These are phyloP conservation scores for Cladosporium sp. DNA, from an alignment of 2,329 filamentous ascomycete species.

Conservation along the genomic window DNA sequence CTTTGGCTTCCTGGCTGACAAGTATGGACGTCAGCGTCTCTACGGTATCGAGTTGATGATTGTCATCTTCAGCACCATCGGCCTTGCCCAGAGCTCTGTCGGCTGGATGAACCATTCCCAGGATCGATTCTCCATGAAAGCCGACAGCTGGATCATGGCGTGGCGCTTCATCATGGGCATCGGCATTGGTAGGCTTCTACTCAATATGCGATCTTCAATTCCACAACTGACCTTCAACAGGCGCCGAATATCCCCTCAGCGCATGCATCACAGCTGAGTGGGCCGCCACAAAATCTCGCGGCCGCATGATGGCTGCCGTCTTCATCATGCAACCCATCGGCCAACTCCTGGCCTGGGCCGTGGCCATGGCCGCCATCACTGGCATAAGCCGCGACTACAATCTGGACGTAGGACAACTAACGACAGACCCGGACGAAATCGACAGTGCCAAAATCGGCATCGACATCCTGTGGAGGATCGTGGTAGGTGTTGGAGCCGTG, in stretches of 20 bases:
- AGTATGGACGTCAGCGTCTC: slow-evolving; percentile 33
- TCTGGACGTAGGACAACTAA: slow-evolving; percentile 1
- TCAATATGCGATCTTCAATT: slow-evolving; percentile 2
- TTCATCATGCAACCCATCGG: slow-evolving; percentile 42
- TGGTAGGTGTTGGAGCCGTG: slow-evolving; percentile 38
- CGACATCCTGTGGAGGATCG: slow-evolving; percentile 37
- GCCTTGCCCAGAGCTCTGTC: slow-evolving; percentile 35
- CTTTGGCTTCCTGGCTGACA: slow-evolving; percentile 37
- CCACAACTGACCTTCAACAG: neutral
- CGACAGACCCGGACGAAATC: slow-evolving; percentile 3
- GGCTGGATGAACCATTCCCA: slow-evolving; percentile 15
- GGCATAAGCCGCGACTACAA: slow-evolving; percentile 21
- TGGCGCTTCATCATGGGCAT: slow-evolving; percentile 40
- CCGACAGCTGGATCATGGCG: slow-evolving; percentile 34
- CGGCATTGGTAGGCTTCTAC: slow-evolving; percentile 30
- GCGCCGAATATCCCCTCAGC: slow-evolving; percentile 30
- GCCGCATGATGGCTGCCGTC: slow-evolving; percentile 39
- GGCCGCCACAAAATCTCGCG: slow-evolving; percentile 34
- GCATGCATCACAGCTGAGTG: slow-evolving; percentile 39
- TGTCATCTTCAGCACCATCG: slow-evolving; percentile 37
- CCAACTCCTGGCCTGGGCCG: slow-evolving; percentile 31
- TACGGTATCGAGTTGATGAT: slow-evolving; percentile 40
- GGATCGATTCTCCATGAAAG: slow-evolving; percentile 9
- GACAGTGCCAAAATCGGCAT: slow-evolving; percentile 28
- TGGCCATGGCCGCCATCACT: slow-evolving; percentile 17